Percentiles rank a stretch among this genome's conserved stretches.
These are phyloP conservation scores for Mycena floridula DNA, from an alignment of 768 basidiomycete genomes.

Conservation along the genomic window DNA sequence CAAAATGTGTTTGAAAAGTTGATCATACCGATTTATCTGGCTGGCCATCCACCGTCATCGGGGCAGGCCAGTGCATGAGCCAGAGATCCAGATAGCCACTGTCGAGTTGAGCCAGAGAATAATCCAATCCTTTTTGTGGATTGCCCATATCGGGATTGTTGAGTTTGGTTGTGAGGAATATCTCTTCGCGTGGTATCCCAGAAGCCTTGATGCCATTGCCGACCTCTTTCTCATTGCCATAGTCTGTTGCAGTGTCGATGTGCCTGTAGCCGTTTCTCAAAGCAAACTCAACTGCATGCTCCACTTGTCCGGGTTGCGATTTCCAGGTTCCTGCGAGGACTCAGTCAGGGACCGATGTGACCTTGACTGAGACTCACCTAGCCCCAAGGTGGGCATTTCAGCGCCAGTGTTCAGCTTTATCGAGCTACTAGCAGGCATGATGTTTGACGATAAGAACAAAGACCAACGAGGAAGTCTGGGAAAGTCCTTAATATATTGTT, in stretches of 20 bases:
- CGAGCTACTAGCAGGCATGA: constrained; percentile 42
- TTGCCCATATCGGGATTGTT: constrained; percentile 56
- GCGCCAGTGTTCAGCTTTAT: constrained; percentile 73
- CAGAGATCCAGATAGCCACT: constrained; percentile 79
- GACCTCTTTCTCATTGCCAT: constrained; percentile 76
- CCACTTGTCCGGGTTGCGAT: constrained; percentile 62
- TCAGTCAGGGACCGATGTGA: neutral
- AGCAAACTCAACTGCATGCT: constrained; percentile 68
- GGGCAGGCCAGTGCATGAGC: constrained; percentile 82
- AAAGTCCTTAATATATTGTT: too few species aligned
- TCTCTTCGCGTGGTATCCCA: constrained; percentile 61
- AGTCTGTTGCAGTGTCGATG: constrained; percentile 66
- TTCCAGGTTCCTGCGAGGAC: constrained; percentile 68
- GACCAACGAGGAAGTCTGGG: too few species aligned
- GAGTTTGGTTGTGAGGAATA: constrained; percentile 81
- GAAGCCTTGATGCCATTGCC: constrained; percentile 73
- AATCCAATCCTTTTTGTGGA: constrained; percentile 56
- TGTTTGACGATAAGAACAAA: constrained; percentile 40
- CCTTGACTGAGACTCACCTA: constrained; percentile 33
- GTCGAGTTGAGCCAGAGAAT: constrained; percentile 62
- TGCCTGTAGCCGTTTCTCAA: constrained; percentile 69
- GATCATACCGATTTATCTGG: constrained; percentile 40
- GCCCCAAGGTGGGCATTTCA: constrained; percentile 69
- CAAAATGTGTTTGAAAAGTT: neutral
- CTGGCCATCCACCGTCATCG: constrained; percentile 53